A percentile compares a stretch with the other conserved stretches of the same genome.
Conservation (phyloP, 2,329 filamentous ascomycete genomes). For the Fusarium sp. region DNA sequence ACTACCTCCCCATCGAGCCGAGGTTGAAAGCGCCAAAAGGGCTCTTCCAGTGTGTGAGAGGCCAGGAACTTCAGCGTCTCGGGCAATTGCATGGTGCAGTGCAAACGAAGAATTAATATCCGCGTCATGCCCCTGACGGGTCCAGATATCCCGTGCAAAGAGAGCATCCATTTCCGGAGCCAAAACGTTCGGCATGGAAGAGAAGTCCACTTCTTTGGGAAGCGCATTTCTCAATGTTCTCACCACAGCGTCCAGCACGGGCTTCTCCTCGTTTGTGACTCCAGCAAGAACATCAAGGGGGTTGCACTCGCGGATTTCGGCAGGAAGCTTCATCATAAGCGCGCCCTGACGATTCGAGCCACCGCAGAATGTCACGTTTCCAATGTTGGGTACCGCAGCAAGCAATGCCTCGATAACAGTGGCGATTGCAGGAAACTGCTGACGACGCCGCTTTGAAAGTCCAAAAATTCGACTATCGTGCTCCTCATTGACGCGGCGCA, state of each 20-base stretch:
- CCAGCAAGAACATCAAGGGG: slow-evolving; percentile 64
- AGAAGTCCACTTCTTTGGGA: slow-evolving; percentile 52
- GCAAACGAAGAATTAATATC: slow-evolving; percentile 73
- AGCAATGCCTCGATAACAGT: slow-evolving; percentile 82
- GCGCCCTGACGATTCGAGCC: slow-evolving; percentile 89
- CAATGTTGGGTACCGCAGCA: slow-evolving; percentile 75
- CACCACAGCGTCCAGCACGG: slow-evolving; percentile 52
- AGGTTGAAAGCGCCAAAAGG: slow-evolving; percentile 76
- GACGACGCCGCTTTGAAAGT: slow-evolving; percentile 80
- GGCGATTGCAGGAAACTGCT: slow-evolving; percentile 85
- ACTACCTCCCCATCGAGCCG: slow-evolving; percentile 78
- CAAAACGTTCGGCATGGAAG: slow-evolving; percentile 55
- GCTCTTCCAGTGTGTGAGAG: slow-evolving; percentile 79
- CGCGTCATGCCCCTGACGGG: slow-evolving; percentile 58
- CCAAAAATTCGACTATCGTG: slow-evolving; percentile 73
- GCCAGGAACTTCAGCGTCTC: slow-evolving; percentile 76
- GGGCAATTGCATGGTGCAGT: slow-evolving; percentile 77
- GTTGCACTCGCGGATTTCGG: slow-evolving; percentile 68
- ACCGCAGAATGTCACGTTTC: slow-evolving; percentile 83
- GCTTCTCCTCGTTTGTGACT: slow-evolving; percentile 41
- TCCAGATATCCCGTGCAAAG: slow-evolving; percentile 64
- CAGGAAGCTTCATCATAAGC: slow-evolving; percentile 76
- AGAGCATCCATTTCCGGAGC: slow-evolving; percentile 56
- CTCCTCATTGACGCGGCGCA: slow-evolving; percentile 63
- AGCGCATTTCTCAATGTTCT: slow-evolving; percentile 55